Evolutionary conservation across 805 yeast genomes (phyloP).

Genomic region (Kodamaea kakaduensis): DNA sequence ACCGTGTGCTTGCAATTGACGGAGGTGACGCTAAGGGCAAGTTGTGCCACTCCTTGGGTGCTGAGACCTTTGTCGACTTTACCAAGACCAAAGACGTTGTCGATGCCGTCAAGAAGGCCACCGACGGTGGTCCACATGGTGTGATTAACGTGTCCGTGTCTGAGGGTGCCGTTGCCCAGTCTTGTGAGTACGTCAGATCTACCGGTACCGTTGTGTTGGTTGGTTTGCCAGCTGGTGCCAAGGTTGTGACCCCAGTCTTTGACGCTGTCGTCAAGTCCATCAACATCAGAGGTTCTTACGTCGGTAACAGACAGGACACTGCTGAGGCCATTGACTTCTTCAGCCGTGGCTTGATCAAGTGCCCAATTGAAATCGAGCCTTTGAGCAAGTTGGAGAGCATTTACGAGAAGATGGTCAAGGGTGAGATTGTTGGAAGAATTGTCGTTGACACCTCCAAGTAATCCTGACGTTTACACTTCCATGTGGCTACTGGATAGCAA

Average conservation of each 20-base stretch:
- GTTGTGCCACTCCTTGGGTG: constrained; percentile 20
- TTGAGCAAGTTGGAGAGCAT: constrained; percentile 39
- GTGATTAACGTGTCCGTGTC: constrained; percentile 74
- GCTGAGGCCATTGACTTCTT: constrained; percentile 45
- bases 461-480: too few species aligned
- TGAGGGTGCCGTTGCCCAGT: constrained; percentile 59
- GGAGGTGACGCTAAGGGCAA: constrained; percentile 69
- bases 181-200: constrained; percentile 34
- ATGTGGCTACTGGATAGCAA: neutral
- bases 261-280: constrained; percentile 39
- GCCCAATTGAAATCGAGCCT: constrained; percentile 40
- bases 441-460: constrained; percentile 33
- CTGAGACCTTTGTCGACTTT: constrained; percentile 26
- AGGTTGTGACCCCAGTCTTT: constrained; percentile 37
- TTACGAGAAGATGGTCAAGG: constrained; percentile 39
- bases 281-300: constrained; percentile 40
- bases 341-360: constrained; percentile 39
- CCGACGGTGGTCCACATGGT: constrained; percentile 75
- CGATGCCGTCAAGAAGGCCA: constrained; percentile 50
- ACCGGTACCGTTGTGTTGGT: constrained; percentile 43
- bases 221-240: constrained; percentile 45
- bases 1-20: constrained; percentile 63
- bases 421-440: constrained; percentile 42
- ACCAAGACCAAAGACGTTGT: constrained; percentile 49
- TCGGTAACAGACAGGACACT: constrained; percentile 45